A percentile compares a stretch with the other conserved stretches of the same genome.
These are phyloP conservation scores for Aspergillus sp. DNA, from an alignment of 2,329 filamentous ascomycete species.

Conservation along the genomic window DNA sequence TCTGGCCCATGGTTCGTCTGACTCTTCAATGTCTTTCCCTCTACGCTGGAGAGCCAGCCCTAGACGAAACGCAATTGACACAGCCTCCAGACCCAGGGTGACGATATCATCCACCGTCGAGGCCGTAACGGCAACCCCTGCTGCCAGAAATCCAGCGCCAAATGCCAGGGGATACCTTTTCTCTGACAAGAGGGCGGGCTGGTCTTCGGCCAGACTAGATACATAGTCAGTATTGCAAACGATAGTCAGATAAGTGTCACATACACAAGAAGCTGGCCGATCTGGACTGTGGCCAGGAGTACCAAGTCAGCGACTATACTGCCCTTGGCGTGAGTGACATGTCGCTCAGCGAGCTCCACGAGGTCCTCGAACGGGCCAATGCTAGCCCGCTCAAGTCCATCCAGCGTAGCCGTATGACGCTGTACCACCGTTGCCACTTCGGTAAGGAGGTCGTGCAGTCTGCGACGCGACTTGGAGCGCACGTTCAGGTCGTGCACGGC, in stretches of 20 bases:
- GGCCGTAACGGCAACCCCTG: not conserved
- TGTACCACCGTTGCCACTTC: not conserved
- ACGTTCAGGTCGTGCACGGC: not conserved
- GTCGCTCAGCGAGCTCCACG: not conserved
- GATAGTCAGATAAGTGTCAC: not conserved
- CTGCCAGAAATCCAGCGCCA: not conserved
- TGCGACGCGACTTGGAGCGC: not conserved
- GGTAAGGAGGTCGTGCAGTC: not conserved
- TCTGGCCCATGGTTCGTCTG: not conserved
- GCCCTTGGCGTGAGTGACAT: not conserved
- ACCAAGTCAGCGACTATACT: not conserved
- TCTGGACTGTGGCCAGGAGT: not conserved
- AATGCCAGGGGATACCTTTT: not conserved
- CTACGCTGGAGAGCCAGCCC: not conserved
- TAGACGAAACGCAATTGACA: not conserved
- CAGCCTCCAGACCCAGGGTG: not conserved
- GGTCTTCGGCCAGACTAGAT: not conserved
- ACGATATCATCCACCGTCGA: not conserved
- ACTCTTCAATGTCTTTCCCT: not conserved
- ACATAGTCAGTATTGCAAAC: not conserved
- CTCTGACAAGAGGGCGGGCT: not conserved
- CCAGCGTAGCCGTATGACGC: not conserved
- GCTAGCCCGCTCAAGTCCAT: not conserved
- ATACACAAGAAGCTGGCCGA: conserved; percentile 5
- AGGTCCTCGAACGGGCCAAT: not conserved